These are phyloP conservation scores for Lecanoromycetidae sp. DNA, from an alignment of 2,329 filamentous ascomycete genomes.

Conservation along the genomic window DNA sequence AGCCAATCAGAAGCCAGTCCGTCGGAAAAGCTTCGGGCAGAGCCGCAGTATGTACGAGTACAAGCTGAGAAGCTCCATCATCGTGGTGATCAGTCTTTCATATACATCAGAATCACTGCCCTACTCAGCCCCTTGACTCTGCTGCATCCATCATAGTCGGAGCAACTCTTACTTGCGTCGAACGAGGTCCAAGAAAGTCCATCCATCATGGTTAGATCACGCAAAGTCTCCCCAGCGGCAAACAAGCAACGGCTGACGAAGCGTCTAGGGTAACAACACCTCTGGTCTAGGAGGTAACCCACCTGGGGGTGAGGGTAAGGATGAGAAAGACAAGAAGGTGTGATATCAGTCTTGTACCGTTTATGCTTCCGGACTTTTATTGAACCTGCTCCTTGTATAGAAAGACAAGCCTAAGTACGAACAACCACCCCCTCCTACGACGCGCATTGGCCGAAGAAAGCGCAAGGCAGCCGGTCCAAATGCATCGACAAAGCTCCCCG, in stretches of 20 bases:
- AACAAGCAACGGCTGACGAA: slow-evolving; percentile 1
- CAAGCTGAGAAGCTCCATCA: too few species aligned
- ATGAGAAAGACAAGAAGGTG: slow-evolving; percentile 93
- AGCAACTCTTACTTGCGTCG: too few species aligned
- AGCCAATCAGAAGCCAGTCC: too few species aligned
- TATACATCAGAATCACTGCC: too few species aligned
- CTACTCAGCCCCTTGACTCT: not conserved
- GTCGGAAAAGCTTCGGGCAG: too few species aligned
- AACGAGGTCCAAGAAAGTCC: too few species aligned
- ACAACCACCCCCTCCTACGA: slow-evolving; percentile 90
- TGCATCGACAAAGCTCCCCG: slow-evolving; percentile 86
- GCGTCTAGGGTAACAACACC: slow-evolving; percentile 14
- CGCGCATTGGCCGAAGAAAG: slow-evolving; percentile 96
- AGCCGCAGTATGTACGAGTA: too few species aligned
- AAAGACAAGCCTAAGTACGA: slow-evolving; percentile 99
- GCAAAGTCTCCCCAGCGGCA: not conserved
- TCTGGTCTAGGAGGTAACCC: slow-evolving; percentile 70
- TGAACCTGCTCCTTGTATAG: slow-evolving; percentile 36
- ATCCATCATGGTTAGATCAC: slow-evolving; percentile 3
- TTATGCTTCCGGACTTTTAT: not conserved
- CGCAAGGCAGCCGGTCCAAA: slow-evolving; percentile 88
- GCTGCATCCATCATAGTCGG: not conserved
- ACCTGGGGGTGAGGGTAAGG: slow-evolving; percentile 59
- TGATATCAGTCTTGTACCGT: not conserved
- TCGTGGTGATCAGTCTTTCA: too few species aligned